Percentiles rank a stretch among this genome's conserved stretches.
Conservation (phyloP, 2,329 filamentous ascomycete species). For the Lachnellula suecica region DNA sequence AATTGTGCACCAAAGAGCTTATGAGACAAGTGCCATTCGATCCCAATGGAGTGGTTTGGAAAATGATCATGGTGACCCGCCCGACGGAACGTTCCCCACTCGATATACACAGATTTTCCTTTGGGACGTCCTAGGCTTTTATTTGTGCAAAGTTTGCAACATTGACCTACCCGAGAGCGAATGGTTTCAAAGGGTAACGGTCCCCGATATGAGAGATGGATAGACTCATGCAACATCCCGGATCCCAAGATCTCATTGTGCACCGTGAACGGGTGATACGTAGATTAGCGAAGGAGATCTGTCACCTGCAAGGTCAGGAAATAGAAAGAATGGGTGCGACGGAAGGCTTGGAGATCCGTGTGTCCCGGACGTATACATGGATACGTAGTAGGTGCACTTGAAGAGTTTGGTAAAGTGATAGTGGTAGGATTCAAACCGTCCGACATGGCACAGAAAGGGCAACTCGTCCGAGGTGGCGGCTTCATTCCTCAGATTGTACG, state of each 20-base stretch:
- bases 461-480: background rate
- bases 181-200: background rate
- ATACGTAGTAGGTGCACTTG: background rate
- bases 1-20: background rate
- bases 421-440: background rate
- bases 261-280: constrained; percentile 8
- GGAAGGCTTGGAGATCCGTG: background rate
- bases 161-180: background rate
- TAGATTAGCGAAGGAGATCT: constrained; percentile 26
- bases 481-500: background rate
- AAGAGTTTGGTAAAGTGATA: background rate
- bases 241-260: constrained; percentile 25
- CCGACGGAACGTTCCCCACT: background rate
- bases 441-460: background rate
- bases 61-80: background rate
- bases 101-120: background rate
- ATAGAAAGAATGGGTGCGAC: background rate
- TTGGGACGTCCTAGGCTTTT: background rate
- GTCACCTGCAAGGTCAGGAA: background rate
- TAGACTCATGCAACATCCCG: constrained; percentile 14
- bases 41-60: constrained; percentile 3
- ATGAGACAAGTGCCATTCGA: constrained; percentile 1
- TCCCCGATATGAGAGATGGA: background rate
- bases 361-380: background rate
- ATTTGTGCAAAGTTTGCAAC: background rate